Evolutionary conservation across 2,329 filamentous ascomycete genomes (phyloP).

Genomic region (Biscogniauxia sp.): DNA sequence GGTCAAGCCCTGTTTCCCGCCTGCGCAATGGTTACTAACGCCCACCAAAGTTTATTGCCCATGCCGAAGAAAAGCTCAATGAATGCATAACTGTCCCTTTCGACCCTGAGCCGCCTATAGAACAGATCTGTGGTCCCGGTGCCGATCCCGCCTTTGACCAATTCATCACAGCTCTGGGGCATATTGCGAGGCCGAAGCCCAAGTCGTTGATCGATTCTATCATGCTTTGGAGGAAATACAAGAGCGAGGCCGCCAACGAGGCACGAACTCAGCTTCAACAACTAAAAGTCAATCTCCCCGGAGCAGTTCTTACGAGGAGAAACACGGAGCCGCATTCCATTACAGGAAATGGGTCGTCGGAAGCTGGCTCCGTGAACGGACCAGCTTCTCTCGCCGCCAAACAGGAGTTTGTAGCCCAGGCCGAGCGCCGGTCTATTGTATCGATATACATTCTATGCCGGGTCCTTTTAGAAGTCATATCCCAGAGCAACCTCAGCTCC

Average conservation of each 20-base stretch:
- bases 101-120: slow-evolving; percentile 79
- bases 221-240: slow-evolving; percentile 96
- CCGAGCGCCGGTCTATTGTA: slow-evolving; percentile 86
- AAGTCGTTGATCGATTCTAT: slow-evolving; percentile 95
- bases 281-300: slow-evolving; percentile 39
- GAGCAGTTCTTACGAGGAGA: slow-evolving; percentile 58
- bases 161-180: slow-evolving; percentile 85
- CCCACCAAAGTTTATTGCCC: slow-evolving; percentile 71
- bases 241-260: slow-evolving; percentile 82
- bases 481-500: slow-evolving; percentile 77
- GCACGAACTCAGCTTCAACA: slow-evolving; percentile 60
- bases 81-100: slow-evolving; percentile 79
- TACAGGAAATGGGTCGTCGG: slow-evolving; percentile 30
- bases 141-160: slow-evolving; percentile 90
- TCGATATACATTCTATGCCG: slow-evolving; percentile 96
- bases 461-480: slow-evolving; percentile 90
- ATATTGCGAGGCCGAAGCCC: slow-evolving; percentile 91
- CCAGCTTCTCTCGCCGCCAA: slow-evolving; percentile 45
- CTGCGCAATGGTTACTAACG: slow-evolving; percentile 30
- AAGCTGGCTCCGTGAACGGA: slow-evolving; percentile 34
- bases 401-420: slow-evolving; percentile 72
- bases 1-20: slow-evolving; percentile 31
- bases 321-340: slow-evolving; percentile 69
- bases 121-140: slow-evolving; percentile 85
- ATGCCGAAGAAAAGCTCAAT: slow-evolving; percentile 94